phyloP scores from a whole-genome alignment of 2,329 filamentous ascomycete species.

The Alternaria infectoria region DNA sequence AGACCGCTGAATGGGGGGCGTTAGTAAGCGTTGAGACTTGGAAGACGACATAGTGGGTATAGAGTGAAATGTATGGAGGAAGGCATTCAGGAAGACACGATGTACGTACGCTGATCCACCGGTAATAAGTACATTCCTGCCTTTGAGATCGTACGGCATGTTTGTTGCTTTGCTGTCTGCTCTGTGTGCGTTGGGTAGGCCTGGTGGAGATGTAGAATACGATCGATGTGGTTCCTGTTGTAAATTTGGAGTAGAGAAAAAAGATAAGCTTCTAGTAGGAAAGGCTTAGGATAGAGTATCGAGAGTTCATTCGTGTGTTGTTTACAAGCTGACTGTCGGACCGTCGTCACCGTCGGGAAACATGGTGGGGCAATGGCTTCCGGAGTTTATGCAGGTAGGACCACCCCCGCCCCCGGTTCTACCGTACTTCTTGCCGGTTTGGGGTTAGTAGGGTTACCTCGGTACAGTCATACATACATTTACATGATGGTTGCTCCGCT shows the following conservation, averaged over 20 bases:
- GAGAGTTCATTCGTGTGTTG: neutral
- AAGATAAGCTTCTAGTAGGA: no score
- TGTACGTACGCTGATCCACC: conserved; percentile 66
- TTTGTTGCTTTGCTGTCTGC: neutral
- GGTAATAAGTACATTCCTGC: conserved; percentile 68
- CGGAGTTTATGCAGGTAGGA: neutral
- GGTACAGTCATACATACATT: neutral
- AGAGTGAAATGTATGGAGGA: neutral
- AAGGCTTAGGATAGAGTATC: no score
- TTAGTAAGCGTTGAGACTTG: no score
- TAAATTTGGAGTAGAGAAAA: neutral
- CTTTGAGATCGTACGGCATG: conserved; percentile 69
- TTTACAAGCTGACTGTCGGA: neutral
- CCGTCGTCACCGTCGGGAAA: neutral
- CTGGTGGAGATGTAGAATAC: neutral
- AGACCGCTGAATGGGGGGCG: conserved; percentile 62
- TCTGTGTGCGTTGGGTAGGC: no score
- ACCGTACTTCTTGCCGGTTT: neutral
- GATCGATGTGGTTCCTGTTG: neutral
- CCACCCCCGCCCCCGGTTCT: neutral
- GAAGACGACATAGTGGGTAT: no score
- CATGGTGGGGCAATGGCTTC: neutral
- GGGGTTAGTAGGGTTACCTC: neutral
- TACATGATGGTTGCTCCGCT: neutral
- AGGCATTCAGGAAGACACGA: neutral